Evolutionary conservation across 2,329 filamentous ascomycete species (phyloP), one percentile per base, ranked within the genome.

Genomic region (Mollisiaceae sp.): DNA sequence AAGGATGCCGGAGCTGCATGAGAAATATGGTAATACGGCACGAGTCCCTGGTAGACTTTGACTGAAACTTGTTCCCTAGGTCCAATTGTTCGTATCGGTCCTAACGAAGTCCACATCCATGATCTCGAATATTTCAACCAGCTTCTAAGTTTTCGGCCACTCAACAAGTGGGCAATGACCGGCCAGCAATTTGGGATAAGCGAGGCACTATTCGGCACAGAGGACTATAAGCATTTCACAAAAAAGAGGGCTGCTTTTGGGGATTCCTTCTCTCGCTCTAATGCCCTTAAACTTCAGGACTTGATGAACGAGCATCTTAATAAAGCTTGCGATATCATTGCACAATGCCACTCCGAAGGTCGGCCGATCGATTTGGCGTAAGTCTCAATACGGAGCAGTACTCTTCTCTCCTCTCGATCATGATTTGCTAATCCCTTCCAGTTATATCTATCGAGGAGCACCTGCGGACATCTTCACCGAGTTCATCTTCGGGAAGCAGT

Each of bases 231-330:
- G 35, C 57, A 59, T 14, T 59, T 47, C 20, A 59, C 57, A 18
- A 59, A 47, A 39, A 59, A 59, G 57, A 47, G 57, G 47, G 57
- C 57, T 36, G 57, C 57, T 4, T 59, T 59, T 47, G 57, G 57
- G n/a, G 39, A 59, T 47, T 47, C 57, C 3, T 59, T 59, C 20
- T 59, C 57, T 32, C 57, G 39, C 38, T 59, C 57, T 8, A 45
- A n/a, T 32, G 57, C 57, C 12, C 41, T 59, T 4, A 59, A 59
- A 47, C 41, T 32, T 47, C 57, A 59, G 24, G 39, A 59, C 27
- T 59, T 59, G 57, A 45, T 59, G 57, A 59, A 59, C 20, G 22
- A 59, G 27, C 57, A 59, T 36, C 38, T 59, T n/a, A 36, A 59
- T 12, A 59, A 47, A 47, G 57, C 57, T 45, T 59, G 57, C 57